phyloP scores from a whole-genome alignment of 192 early-diverging fungal genomes.

The Linnemannia hyalina region DNA sequence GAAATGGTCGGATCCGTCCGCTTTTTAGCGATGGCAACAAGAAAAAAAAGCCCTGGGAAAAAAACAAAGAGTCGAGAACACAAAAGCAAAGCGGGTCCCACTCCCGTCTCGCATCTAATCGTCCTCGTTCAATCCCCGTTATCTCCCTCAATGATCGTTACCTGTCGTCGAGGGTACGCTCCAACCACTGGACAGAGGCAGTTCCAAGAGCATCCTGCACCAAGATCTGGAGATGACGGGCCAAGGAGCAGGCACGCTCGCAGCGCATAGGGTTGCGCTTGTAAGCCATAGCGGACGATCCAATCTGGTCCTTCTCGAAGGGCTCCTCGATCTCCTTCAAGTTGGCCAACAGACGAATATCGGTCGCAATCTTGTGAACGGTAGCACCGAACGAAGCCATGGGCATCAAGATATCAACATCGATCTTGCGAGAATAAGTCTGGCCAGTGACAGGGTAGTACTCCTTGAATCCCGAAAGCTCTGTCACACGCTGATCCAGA shows the following conservation, averaged over 20 bases:
- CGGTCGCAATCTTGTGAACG: slow-evolving; percentile 97
- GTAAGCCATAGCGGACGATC: slow-evolving; percentile 99
- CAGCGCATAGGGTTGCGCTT: slow-evolving; percentile 99
- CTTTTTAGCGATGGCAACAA: too few relatives aligned
- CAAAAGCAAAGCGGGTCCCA: neutral
- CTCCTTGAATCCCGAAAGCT: slow-evolving; percentile 86
- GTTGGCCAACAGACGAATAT: slow-evolving; percentile 95
- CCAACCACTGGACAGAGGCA: slow-evolving; percentile 95
- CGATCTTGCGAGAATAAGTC: slow-evolving; percentile 98
- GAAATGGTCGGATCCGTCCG: neutral
- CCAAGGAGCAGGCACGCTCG: slow-evolving; percentile 95
- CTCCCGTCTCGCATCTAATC: neutral
- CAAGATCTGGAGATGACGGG: slow-evolving; percentile 95
- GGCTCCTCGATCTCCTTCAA: slow-evolving; percentile 99
- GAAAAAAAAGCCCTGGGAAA: neutral
- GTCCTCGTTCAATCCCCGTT: neutral
- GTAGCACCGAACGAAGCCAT: slow-evolving; percentile 95
- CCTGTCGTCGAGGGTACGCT: slow-evolving; percentile 97
- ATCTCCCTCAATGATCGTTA: neutral
- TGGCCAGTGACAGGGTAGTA: slow-evolving; percentile 96
- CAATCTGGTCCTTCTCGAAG: slow-evolving; percentile 99
- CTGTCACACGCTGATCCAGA: slow-evolving; percentile 91
- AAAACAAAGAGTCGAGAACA: neutral
- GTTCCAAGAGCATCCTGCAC: slow-evolving; percentile 90
- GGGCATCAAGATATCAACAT: slow-evolving; percentile 89